Evolutionary conservation across 768 basidiomycete species (phyloP).

Genomic region (Lanmaoa pseudosensibilis): DNA sequence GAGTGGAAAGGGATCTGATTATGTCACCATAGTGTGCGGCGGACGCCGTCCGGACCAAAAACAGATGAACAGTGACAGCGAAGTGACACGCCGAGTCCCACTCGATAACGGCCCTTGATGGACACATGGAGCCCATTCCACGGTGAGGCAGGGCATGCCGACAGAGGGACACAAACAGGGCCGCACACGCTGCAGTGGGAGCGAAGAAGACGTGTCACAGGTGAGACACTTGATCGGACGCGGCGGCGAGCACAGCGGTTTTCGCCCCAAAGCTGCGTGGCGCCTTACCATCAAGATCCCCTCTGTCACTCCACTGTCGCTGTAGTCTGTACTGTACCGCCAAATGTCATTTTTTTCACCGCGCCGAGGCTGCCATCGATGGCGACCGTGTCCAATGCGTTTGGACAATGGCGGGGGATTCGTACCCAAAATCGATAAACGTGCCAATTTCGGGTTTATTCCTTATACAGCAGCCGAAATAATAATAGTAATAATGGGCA

Average conservation of each 20-base stretch:
- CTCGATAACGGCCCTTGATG: slow-evolving; percentile 9
- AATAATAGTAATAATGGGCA: slow-evolving; percentile 5
- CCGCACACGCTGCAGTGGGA: slow-evolving; percentile 17
- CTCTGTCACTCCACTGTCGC: background rate
- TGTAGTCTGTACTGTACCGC: background rate
- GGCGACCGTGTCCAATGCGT: background rate
- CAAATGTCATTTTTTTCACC: background rate
- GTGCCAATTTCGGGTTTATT: background rate
- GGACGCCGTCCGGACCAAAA: slow-evolving; percentile 26
- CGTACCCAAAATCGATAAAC: background rate
- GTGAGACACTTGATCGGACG: slow-evolving; percentile 7
- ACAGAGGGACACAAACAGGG: slow-evolving; percentile 7
- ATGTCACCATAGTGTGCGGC: slow-evolving; percentile 16
- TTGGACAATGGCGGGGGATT: slow-evolving; percentile 7
- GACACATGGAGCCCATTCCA: background rate
- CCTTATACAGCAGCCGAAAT: slow-evolving; percentile 2
- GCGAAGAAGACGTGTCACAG: slow-evolving; percentile 11
- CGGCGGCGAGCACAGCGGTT: slow-evolving; percentile 12
- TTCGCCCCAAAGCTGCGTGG: slow-evolving; percentile 19
- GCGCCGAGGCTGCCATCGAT: background rate
- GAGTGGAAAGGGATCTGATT: slow-evolving; percentile 19
- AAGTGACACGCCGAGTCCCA: background rate
- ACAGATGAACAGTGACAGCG: slow-evolving; percentile 9
- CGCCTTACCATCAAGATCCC: background rate
- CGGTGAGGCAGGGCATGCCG: slow-evolving; percentile 10